Base-by-base conservation (phyloP, 305 asterid genomes). In the Fraxinus dipetala region DNA sequence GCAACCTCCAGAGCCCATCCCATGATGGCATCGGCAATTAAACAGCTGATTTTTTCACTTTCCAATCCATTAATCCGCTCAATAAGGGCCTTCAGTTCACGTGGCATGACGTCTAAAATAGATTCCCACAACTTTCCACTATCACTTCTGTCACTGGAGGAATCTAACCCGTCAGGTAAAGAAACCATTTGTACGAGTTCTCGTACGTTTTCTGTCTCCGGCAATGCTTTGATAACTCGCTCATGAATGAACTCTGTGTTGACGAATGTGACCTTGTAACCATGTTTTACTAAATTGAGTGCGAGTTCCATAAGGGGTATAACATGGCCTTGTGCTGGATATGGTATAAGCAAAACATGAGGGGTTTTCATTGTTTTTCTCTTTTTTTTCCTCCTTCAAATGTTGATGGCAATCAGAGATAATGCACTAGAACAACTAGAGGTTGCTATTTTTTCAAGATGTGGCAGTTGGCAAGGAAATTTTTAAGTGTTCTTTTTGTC, bases 311-410 rank as follows among this genome's bases (percentile, higher is more conserved):
- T 85, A 45, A 86, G 10, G 1, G 90, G 90, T 35, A 89, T 83
- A 5, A 89, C 90, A 79, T 87, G 91, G 18, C 90, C 91, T 78
- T 89, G 91, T 82, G 90, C 91, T 75, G 91, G 90, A 85, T 79
- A 87, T 10, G 91, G 91, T 26, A 89, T 28, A 13, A 81, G 87
- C 11, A 87, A 22, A 67, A 87, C 81, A 80, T 87, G 91, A 34
- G 36, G 36, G 36, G 5, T 34, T 34, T 1, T 4, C 36, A 34
- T 34, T 34, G 36, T 5, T 34, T 32, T 34, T 34, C 36, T 34
- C 36, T 5, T 34, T 34, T 34, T 34, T 34, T 34, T 34, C 5
- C 36, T 34, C 36, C 36, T 34, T 34, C 36, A 34, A 34, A 34
- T 34, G 6, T 34, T 34, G 36, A 34, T 34, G 36, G 36, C 36